Percentiles rank a stretch among this genome's conserved stretches.
Evolutionary conservation across 108 stramenopile genomes (phyloP).

Genomic region (Ochromonas danica): DNA sequence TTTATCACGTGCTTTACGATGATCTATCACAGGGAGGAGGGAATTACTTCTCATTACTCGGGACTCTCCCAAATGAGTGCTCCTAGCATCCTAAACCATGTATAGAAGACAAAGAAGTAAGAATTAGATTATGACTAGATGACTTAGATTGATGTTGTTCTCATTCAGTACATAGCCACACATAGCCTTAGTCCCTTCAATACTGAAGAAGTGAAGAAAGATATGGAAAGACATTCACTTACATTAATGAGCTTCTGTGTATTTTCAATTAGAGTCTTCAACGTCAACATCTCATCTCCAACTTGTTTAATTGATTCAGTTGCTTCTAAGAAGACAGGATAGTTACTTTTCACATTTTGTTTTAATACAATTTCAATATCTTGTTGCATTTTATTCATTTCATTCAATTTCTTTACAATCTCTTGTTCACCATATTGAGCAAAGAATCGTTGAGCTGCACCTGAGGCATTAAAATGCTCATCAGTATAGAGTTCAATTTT

Average conservation of each 20-base stretch:
- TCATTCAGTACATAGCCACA: no score
- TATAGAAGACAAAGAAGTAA: no score
- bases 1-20: no score
- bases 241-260: slow-evolving; percentile 24
- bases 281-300: slow-evolving; percentile 1
- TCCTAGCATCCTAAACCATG: not conserved
- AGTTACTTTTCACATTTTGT: slow-evolving; percentile 22
- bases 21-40: not conserved
- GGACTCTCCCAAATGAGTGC: not conserved
- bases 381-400: not conserved
- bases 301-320: slow-evolving; percentile 12
- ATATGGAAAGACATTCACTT: no score
- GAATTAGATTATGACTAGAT: no score
- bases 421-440: not conserved
- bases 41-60: not conserved
- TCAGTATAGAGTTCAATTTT: not conserved
- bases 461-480: not conserved
- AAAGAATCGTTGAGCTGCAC: not conserved
- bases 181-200: no score
- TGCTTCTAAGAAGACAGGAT: slow-evolving; percentile 5
- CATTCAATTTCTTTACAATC: slow-evolving; percentile 1
- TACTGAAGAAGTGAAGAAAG: no score
- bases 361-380: slow-evolving; percentile 22
- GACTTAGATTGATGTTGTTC: no score
- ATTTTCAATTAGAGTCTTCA: slow-evolving; percentile 10